A percentile compares a stretch with the other conserved stretches of the same genome.
Evolutionary conservation across 129 eudicot genomes (phyloP).

Genomic region (Kitagawia praeruptora): DNA sequence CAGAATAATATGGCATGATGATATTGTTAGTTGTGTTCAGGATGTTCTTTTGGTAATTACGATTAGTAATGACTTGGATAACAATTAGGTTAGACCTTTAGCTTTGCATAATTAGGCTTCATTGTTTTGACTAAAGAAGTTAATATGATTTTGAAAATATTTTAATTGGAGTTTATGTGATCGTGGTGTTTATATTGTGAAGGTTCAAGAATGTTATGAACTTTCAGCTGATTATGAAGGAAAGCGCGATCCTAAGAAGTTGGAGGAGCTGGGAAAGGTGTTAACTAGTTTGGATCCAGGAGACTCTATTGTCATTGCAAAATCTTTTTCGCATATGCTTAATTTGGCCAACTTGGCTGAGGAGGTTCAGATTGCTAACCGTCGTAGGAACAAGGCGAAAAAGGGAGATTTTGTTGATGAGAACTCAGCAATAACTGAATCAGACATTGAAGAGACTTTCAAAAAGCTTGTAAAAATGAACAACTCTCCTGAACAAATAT

Average conservation of each 20-base stretch:
- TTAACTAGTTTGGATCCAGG: conserved; percentile 90
- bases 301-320: conserved; percentile 83
- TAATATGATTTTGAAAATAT: background rate
- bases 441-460: conserved; percentile 85
- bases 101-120: background rate
- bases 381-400: conserved; percentile 61
- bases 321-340: conserved; percentile 92
- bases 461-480: conserved; percentile 72
- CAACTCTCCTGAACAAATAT: conserved; percentile 84
- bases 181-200: conserved; percentile 13
- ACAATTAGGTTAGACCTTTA: background rate
- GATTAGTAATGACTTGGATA: background rate
- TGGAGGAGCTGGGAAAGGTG: conserved; percentile 83
- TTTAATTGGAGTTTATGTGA: background rate
- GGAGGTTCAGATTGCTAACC: conserved; percentile 89
- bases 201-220: conserved; percentile 98
- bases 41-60: background rate
- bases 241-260: conserved; percentile 56
- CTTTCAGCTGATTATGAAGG: conserved; percentile 88
- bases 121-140: background rate
- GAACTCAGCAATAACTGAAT: conserved; percentile 75
- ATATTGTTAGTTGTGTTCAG: background rate
- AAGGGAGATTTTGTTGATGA: conserved; percentile 85
- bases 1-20: background rate
- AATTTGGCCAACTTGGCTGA: conserved; percentile 90